Evolutionary conservation across 805 yeast species (phyloP).

Genomic region (Hanseniaspora guilliermondii): DNA sequence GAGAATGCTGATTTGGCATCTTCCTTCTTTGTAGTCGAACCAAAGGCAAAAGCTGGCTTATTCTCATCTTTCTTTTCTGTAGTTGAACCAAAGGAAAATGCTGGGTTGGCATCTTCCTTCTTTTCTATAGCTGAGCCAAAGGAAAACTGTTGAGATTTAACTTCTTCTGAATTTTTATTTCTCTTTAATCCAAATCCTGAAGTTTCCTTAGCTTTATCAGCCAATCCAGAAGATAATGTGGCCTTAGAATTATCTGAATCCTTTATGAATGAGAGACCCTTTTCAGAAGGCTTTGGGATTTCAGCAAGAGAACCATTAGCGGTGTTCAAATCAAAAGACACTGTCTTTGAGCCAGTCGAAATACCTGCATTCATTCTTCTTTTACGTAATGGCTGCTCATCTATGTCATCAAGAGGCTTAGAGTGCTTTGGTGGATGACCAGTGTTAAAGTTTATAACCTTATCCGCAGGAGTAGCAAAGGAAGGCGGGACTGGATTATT

Average conservation of each 20-base stretch:
- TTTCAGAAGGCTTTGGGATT: too few relatives aligned
- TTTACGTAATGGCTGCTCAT: not conserved
- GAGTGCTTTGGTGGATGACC: not conserved
- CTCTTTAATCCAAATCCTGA: not conserved
- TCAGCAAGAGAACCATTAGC: not conserved
- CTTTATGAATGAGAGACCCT: not conserved
- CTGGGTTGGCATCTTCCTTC: constrained; percentile 4
- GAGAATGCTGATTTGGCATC: not conserved
- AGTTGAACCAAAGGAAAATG: not conserved
- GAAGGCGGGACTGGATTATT: not conserved
- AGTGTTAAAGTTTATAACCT: not conserved
- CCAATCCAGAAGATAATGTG: too few relatives aligned
- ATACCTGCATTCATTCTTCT: not conserved
- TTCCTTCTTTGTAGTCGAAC: not conserved
- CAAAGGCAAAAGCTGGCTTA: not conserved
- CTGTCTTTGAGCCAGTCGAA: not conserved
- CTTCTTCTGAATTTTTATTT: not conserved
- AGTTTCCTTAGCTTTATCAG: too few relatives aligned
- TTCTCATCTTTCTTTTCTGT: not conserved
- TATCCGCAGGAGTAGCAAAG: constrained; percentile 2
- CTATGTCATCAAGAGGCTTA: not conserved
- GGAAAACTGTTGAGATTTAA: constrained; percentile 4
- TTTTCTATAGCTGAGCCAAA: not conserved
- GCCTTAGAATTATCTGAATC: not conserved
- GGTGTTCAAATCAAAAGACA: not conserved